Base-by-base conservation (phyloP, 352 stramenopile genomes). In the Phytopythium vexans region DNA sequence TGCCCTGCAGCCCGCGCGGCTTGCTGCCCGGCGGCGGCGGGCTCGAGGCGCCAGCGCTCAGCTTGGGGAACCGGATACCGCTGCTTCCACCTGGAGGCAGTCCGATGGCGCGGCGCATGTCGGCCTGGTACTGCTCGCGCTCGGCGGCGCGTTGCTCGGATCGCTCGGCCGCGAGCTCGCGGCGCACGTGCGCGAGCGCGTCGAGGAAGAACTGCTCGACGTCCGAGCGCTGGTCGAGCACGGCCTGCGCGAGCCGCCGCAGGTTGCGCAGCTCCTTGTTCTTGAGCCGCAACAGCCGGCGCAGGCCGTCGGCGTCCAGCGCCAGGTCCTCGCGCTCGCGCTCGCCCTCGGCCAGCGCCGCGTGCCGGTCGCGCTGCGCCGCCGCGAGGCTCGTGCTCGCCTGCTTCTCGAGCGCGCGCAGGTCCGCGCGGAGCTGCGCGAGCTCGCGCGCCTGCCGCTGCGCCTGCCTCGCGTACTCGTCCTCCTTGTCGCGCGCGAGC, bases 251-350 rank as follows among this genome's bases (percentile, higher is more conserved):
- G 11, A 98, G 82, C 36, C 77, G 75, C 31, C 89, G 74, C 36
- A 98, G 69, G 49, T 95, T 92, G 11, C 82, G 74, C 36, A 98
- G 66, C 77, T 98, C 94, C 52, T 94, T 92, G 68, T 98, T 97
- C 60, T 98, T 98, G 14, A 97, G 71, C 10, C 75, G 68, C 27
- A 98, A 52, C 15, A 98, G 65, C 47, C 92, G 74, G 14, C 87
- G 74, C 21, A 98, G 71, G 4, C 85, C 92, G 8, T 94, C 79
- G 6, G 78, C 72, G 62, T 98, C 93, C 16, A 97, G 63, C 8
- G 69, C 73, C 61, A 94, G 69, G 32, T 97, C 89, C 49, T 97
- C 88, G 6, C 88, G 66, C 50, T 89, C 77, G 10, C 75, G 72
- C 37, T 79, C 72, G 11, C 66, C 73, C 36, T 74, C 80, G 45